Conservation (phyloP, 2,329 filamentous ascomycete species). For the Alternaria brassicae region DNA sequence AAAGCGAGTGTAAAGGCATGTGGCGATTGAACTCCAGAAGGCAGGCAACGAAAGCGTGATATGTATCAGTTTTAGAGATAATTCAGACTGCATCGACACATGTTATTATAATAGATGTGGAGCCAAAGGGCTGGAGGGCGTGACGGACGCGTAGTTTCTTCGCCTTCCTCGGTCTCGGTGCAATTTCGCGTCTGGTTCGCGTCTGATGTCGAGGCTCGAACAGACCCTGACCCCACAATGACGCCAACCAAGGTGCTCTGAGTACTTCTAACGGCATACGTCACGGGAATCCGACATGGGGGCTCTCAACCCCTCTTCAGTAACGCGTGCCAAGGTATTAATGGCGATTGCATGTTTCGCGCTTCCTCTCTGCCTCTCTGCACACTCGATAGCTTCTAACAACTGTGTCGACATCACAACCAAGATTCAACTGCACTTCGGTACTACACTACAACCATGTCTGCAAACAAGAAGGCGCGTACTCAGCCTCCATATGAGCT, state of each 20-base stretch:
- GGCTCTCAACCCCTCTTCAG: background rate
- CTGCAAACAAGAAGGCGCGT: conserved; percentile 34
- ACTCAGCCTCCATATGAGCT: conserved; percentile 64
- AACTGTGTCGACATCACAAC: background rate
- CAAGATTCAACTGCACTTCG: background rate
- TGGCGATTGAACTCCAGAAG: background rate
- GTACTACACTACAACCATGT: conserved; percentile 21
- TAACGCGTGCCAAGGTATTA: background rate
- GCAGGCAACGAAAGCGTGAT: background rate
- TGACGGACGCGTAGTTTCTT: background rate
- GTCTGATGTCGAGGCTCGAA: background rate
- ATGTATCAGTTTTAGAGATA: background rate
- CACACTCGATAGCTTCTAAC: background rate
- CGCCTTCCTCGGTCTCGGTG: background rate
- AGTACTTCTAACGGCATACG: conserved; percentile 1
- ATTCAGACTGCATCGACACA: background rate
- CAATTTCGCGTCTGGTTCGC: conserved; percentile 9
- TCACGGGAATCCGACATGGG: conserved; percentile 1
- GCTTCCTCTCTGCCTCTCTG: background rate
- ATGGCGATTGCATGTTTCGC: conserved; percentile 12
- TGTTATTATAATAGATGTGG: background rate
- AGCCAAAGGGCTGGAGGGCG: background rate
- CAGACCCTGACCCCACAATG: conserved; percentile 23
- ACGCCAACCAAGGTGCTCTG: conserved; percentile 9
- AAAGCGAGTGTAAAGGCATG: background rate